Percentiles rank a stretch among this genome's conserved stretches.
These are phyloP conservation scores for Trichoderma harzianum DNA, from an alignment of 2,329 filamentous ascomycete genomes.

Conservation along the genomic window DNA sequence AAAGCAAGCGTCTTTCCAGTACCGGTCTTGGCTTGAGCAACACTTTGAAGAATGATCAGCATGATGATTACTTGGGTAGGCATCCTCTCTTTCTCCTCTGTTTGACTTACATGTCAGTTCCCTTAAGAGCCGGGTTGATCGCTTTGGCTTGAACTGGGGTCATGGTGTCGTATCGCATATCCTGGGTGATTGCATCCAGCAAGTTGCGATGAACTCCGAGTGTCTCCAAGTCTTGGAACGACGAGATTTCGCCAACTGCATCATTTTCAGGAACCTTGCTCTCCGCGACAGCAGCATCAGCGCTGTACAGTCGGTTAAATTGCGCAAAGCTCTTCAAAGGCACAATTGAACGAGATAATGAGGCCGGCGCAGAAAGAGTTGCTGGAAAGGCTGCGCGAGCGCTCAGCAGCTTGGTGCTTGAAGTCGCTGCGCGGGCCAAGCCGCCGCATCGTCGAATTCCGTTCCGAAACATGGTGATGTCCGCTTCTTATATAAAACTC, in stretches of 20 bases:
- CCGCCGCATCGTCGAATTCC: slow-evolving; percentile 39
- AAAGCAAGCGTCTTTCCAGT: slow-evolving; percentile 97
- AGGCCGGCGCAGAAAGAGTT: slow-evolving; percentile 24
- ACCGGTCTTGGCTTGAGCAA: slow-evolving; percentile 94
- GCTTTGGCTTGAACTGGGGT: slow-evolving; percentile 87
- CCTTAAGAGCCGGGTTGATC: slow-evolving; percentile 74
- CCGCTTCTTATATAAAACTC: background rate
- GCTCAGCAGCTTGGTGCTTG: slow-evolving; percentile 30
- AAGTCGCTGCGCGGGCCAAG: slow-evolving; percentile 33
- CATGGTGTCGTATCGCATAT: slow-evolving; percentile 80
- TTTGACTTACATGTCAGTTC: slow-evolving; percentile 71
- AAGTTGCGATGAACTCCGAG: slow-evolving; percentile 61
- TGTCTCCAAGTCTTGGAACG: slow-evolving; percentile 44
- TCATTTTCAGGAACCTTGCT: slow-evolving; percentile 14
- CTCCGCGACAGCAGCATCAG: slow-evolving; percentile 33
- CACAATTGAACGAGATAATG: slow-evolving; percentile 20
- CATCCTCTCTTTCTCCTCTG: background rate
- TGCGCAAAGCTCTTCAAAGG: slow-evolving; percentile 25
- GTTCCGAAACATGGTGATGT: slow-evolving; percentile 34
- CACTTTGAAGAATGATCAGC: slow-evolving; percentile 42
- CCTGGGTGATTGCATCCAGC: slow-evolving; percentile 63
- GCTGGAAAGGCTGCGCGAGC: slow-evolving; percentile 27
- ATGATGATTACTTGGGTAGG: background rate
- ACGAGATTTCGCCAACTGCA: slow-evolving; percentile 29
- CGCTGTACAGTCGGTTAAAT: slow-evolving; percentile 39